Base-by-base conservation (phyloP, 768 basidiomycete genomes). In the Tubosaeta sp. region DNA sequence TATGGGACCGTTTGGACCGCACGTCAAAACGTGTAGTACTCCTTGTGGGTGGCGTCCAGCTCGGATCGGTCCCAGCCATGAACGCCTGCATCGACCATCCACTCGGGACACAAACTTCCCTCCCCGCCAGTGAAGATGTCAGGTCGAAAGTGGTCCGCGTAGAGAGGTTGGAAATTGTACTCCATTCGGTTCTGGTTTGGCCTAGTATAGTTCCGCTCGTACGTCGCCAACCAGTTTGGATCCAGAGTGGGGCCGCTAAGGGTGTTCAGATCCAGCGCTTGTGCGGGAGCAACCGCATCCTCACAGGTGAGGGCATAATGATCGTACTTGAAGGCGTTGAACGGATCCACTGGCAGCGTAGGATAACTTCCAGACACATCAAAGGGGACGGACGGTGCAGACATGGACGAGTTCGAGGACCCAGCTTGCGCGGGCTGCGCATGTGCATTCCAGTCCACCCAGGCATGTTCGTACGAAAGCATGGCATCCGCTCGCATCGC, bases 71-170 rank as follows among this genome's bases (percentile, higher is more conserved):
- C 35, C 59, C 62, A 61, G 4, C 60, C 60, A 2, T 52, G 52
- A 37, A 49, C 13, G 2, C 56, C 43, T 8, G 45, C 37, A 13
- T 64, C 54, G 43, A 44, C 41, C 62, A 61, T 63, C 62, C 62
- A 64, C 8, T 64, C 62, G 5, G 62, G 54, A 12, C 56, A 64
- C 4, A 64, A 46, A 43, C 56, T 56, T 16, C 53, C 61, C 6
- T 61, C 51, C 7, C 22, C 52, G 8, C 37, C 38, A 0, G 41
- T 49, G 14, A 2, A 17, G 10, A 8, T 1, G 5, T 46, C 33
- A 34, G 31, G 9, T 29, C 2, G 7, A n/a, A 22, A 16, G n/a
- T 7, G 38, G n/a, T 4, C 22, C 27, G 0, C 22, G 5, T 22
- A 32, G 33, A 42, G 10, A 29, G 25, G 6, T 4, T 47, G 49